Base-by-base conservation (phyloP, 805 yeast species). In the Candida hungchunana region DNA sequence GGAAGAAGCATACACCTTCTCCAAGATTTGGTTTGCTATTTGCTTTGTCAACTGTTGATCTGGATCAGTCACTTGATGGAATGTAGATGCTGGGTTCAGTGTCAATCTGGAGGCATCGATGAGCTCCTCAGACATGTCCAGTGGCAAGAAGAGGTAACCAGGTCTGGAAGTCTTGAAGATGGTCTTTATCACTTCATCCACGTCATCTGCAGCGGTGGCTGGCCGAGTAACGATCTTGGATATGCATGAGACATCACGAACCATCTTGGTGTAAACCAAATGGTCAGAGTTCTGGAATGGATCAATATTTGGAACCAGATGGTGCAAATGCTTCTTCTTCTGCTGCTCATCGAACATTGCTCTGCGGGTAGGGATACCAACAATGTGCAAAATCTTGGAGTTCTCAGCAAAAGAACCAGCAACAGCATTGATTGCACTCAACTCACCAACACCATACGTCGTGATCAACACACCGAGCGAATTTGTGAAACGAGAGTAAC, bases 381-480 rank as follows among this genome's bases (percentile, higher is more conserved):
- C 95, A 46, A 88, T 79, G 60, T 86, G 95, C 39, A 87, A 64
- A 3, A 87, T 64, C 6, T 93, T 93, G 28, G 81, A 80, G 47
- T 69, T 74, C 61, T 87, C 96, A 22, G 95, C 82, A 63, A 73
- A 81, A 0, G 95, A 75, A 32, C 95, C 95, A 21, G 87, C 69
- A 36, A 85, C 64, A 31, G 94, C 95, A 60, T 86, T 86, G 43
- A 86, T 53, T 3, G 95, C 94, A 40, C 87, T 77, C 43, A 86
- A 68, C 57, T 87, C 96, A 39, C 96, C 96, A 13, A 87, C 96
- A 33, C 96, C 96, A 59, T 69, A 84, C 4, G 96, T 87, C 4
- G 67, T 62, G 36, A 75, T 59, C 26, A 76, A 58, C 15, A 78
- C 87, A 35, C 87, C 85, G 6, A 83, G 71, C n/a, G 75, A 71